Conservation (phyloP, 1,284 basidiomycete genomes). For the Leccinum ponderosum region DNA sequence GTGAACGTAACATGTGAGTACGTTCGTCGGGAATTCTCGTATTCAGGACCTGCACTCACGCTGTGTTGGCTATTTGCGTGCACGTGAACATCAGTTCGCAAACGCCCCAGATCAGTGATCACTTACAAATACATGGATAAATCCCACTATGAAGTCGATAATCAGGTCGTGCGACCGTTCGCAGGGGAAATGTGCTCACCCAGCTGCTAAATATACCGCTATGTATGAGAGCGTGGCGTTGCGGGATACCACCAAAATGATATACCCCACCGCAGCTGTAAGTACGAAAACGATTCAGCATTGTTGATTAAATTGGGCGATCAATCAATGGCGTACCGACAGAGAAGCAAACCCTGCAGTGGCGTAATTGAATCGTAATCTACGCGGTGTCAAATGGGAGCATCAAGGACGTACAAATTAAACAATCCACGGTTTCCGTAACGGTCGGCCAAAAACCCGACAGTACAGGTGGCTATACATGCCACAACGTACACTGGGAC, state of each 20-base stretch:
- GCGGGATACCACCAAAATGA: constrained; percentile 65
- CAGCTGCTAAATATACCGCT: constrained; percentile 66
- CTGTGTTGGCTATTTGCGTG: constrained; percentile 53
- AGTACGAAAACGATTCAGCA: constrained; percentile 4
- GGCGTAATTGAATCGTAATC: constrained; percentile 1
- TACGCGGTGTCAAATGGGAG: not conserved
- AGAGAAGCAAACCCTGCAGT: constrained; percentile 33
- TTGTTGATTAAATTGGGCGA: not conserved
- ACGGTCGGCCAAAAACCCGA: constrained; percentile 64
- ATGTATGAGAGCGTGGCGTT: constrained; percentile 67
- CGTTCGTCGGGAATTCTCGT: not conserved
- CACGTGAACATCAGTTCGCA: not conserved
- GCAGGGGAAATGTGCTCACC: constrained; percentile 36
- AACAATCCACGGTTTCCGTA: constrained; percentile 59
- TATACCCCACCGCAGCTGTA: constrained; percentile 55
- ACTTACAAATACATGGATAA: constrained; percentile 68
- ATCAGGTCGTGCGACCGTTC: constrained; percentile 4
- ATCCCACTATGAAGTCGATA: constrained; percentile 50
- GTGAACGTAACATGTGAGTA: constrained; percentile 4
- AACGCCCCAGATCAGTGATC: not conserved
- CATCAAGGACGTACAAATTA: constrained; percentile 52
- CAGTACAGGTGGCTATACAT: constrained; percentile 60
- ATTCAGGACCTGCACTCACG: constrained; percentile 39
- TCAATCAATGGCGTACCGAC: constrained; percentile 35
- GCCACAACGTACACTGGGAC: constrained; percentile 70